Conservation (phyloP, 305 asterid species). For the Rubia peregrina region DNA sequence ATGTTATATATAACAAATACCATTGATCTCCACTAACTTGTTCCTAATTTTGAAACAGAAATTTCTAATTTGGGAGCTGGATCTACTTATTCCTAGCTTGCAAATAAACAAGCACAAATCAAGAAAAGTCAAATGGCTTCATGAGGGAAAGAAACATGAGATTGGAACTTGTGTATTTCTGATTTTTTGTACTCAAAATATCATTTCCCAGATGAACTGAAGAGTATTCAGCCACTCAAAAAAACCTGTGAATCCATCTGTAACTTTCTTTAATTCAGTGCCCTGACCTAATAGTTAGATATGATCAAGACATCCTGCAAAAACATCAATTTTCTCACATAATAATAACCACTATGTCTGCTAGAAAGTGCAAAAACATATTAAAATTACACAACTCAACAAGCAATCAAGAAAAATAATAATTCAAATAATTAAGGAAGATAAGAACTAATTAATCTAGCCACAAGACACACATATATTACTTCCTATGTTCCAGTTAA, state of each 20-base stretch:
- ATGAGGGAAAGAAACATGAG: neutral
- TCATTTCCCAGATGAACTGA: neutral
- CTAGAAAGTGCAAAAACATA: neutral
- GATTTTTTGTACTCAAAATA: neutral
- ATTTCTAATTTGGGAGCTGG: too few relatives aligned
- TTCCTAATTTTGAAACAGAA: too few relatives aligned
- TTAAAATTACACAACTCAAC: neutral
- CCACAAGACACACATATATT: neutral
- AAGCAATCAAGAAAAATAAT: too few relatives aligned
- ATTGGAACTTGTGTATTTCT: neutral
- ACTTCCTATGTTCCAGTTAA: neutral
- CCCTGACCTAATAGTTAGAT: neutral
- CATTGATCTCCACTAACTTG: too few relatives aligned
- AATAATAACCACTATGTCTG: neutral
- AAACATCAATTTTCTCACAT: neutral
- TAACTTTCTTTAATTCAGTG: neutral
- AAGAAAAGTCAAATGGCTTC: neutral
- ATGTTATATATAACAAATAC: too few relatives aligned
- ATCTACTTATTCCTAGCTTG: too few relatives aligned
- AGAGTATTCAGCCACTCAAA: neutral
- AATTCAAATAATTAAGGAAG: neutral
- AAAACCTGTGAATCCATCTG: neutral
- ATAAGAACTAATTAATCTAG: neutral
- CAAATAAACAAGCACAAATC: neutral
- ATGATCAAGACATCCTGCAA: neutral